phyloP scores from a whole-genome alignment of 768 basidiomycete species.

The Lentinula raphanica region DNA sequence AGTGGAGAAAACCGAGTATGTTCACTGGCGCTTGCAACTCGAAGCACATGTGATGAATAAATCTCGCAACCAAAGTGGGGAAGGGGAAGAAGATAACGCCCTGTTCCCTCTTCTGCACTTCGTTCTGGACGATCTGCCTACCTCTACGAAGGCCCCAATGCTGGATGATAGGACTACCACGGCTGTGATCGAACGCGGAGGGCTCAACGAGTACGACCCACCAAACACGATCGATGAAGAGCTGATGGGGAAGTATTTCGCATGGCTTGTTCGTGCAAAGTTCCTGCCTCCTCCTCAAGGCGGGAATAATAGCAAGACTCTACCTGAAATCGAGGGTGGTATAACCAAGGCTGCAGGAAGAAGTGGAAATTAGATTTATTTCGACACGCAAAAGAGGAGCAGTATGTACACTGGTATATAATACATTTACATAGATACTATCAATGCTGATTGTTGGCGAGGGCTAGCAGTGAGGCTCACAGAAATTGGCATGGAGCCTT shows the following conservation, averaged over 20 bases:
- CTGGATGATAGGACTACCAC: slow-evolving; percentile 82
- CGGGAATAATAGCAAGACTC: not conserved
- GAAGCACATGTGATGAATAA: slow-evolving; percentile 93
- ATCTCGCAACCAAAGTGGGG: not conserved
- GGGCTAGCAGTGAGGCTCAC: no score
- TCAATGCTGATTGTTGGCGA: no score
- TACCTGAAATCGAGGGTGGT: slow-evolving; percentile 11
- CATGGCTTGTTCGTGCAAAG: slow-evolving; percentile 84
- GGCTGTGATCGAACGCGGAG: slow-evolving; percentile 30
- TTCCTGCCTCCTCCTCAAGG: slow-evolving; percentile 63
- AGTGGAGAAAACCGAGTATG: slow-evolving; percentile 77
- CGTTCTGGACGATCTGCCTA: slow-evolving; percentile 94
- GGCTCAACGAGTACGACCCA: slow-evolving; percentile 35
- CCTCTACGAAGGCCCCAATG: slow-evolving; percentile 90
- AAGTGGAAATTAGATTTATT: slow-evolving; percentile 11
- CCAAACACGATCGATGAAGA: slow-evolving; percentile 65
- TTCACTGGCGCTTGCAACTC: slow-evolving; percentile 85
- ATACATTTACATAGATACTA: no score
- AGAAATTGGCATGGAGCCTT: no score
- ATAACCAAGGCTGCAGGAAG: slow-evolving; percentile 12
- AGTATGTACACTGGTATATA: no score
- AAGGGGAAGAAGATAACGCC: slow-evolving; percentile 80
- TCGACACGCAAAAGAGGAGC: no score
- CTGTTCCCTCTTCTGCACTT: slow-evolving; percentile 96
- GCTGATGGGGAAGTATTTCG: slow-evolving; percentile 82